phyloP scores from a whole-genome alignment of 352 stramenopile genomes.

The Phytophthora pisi region DNA sequence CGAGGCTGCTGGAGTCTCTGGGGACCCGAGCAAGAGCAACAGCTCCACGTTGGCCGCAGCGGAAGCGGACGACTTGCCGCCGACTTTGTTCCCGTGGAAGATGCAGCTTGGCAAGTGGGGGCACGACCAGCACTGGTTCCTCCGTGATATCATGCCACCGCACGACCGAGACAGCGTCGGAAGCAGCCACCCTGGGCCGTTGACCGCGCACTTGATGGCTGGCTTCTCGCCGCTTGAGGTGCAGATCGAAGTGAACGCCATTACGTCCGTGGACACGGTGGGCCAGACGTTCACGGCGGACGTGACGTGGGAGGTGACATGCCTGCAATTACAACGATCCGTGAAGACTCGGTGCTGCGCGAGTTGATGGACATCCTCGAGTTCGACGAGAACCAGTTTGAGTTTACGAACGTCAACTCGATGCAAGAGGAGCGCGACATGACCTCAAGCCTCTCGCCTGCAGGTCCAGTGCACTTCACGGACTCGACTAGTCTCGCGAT shows the following conservation, averaged over 20 bases:
- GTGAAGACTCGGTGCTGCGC: slow-evolving; percentile 45
- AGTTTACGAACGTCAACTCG: slow-evolving; percentile 50
- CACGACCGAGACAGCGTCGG: slow-evolving; percentile 11
- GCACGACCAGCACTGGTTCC: slow-evolving; percentile 54
- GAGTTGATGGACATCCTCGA: slow-evolving; percentile 50
- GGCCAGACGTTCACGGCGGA: slow-evolving; percentile 51
- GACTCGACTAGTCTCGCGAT: slow-evolving; percentile 33
- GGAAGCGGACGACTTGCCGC: slow-evolving; percentile 20
- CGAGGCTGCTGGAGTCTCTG: slow-evolving; percentile 4
- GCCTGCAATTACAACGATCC: slow-evolving; percentile 44
- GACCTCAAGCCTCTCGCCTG: slow-evolving; percentile 34
- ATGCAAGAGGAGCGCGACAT: slow-evolving; percentile 44
- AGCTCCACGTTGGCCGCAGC: slow-evolving; percentile 22
- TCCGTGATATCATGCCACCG: slow-evolving; percentile 46
- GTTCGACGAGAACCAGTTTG: slow-evolving; percentile 48
- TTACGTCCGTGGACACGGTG: slow-evolving; percentile 51
- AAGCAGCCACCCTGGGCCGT: slow-evolving; percentile 22
- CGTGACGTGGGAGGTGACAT: slow-evolving; percentile 57
- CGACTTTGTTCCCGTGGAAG: slow-evolving; percentile 59
- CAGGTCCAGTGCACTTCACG: slow-evolving; percentile 32
- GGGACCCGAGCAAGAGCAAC: slow-evolving; percentile 4
- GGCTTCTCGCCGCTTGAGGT: slow-evolving; percentile 44
- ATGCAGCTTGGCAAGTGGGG: slow-evolving; percentile 61
- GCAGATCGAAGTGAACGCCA: slow-evolving; percentile 44
- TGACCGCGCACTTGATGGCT: slow-evolving; percentile 38